Base-by-base conservation (phyloP, 352 stramenopile genomes). In the Phytophthora agathidicida region DNA sequence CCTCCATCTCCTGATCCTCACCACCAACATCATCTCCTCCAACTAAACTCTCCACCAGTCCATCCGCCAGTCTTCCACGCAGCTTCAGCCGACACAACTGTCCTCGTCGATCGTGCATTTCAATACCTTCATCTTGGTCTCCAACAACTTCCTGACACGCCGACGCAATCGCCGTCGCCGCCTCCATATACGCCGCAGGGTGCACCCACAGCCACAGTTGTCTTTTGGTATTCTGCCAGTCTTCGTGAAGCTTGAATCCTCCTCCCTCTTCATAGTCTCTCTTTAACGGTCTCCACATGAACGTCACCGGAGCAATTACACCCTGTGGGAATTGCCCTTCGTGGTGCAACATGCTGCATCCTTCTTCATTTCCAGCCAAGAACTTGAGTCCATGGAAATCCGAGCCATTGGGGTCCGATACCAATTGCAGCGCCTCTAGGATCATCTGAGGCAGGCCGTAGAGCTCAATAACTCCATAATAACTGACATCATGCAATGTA, bases 171-270 rank as follows among this genome's bases (percentile, higher is more conserved):
- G 78, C 84, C 8, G 50, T 79, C 5, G 82, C 78, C 2, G 84
- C 79, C 46, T 91, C 81, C 71, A 91, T 85, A 56, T 83, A 92
- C 26, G 80, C 80, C 7, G 82, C 80, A 5, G 84, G 76, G 35
- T 93, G 84, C 39, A 93, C 77, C 84, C 84, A 93, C 1, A 93
- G 60, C 84, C 84, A 93, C 14, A 93, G 50, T 49, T 93, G 80
- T 2, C 83, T 72, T 49, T 83, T 88, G n/a, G 52, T 72, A 16
- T 28, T 56, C 19, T 79, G 67, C 66, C 68, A 87, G 5, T 75
- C 61, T 1, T 73, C 36, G 9, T 75, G 66, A 36, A 86, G 35
- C 42, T 69, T 38, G 22, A 85, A 83, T 9, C 41, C 51, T 3
- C 26, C 56, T 19, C 2, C 7, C 2, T 43, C n/a, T n/a, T n/a